phyloP scores from a whole-genome alignment of 2,329 filamentous ascomycete genomes.

The Epichloe typhina region DNA sequence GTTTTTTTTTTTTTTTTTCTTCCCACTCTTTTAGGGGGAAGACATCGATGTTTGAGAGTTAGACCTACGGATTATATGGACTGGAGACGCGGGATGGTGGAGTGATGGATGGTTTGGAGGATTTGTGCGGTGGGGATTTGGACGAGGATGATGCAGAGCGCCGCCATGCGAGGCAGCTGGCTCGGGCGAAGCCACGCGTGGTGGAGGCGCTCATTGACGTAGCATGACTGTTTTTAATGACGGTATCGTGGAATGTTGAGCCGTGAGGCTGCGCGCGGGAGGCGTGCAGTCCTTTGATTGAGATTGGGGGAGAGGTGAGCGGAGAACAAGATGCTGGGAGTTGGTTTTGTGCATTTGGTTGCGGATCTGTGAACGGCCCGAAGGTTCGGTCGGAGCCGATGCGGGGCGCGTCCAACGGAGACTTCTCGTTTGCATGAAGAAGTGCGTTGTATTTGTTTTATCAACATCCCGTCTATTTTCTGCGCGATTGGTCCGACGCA shows the following conservation, averaged over 20 bases:
- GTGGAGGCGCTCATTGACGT: conserved; percentile 17
- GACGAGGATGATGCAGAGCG: conserved; percentile 18
- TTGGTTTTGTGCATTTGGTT: no score
- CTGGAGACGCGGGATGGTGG: conserved; percentile 13
- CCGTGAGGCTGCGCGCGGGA: no score
- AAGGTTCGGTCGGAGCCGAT: not conserved
- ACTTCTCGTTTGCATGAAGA: not conserved
- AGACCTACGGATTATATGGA: conserved; percentile 19
- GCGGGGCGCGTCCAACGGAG: not conserved
- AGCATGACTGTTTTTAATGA: conserved; percentile 3
- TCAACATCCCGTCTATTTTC: not conserved
- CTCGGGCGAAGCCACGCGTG: conserved; percentile 14
- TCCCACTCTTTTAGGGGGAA: not conserved
- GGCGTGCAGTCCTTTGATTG: no score
- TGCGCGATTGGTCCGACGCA: not conserved
- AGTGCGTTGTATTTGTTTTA: not conserved
- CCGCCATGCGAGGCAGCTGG: conserved; percentile 13
- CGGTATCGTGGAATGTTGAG: not conserved
- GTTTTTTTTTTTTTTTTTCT: not conserved
- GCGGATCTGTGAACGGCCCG: not conserved
- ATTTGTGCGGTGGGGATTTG: conserved; percentile 9
- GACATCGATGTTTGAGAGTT: not conserved
- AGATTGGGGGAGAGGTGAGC: no score
- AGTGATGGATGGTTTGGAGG: conserved; percentile 9
- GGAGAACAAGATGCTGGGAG: no score